These are phyloP conservation scores for Chrysophaeum taylorii DNA, from an alignment of 352 stramenopile genomes.

Conservation along the genomic window DNA sequence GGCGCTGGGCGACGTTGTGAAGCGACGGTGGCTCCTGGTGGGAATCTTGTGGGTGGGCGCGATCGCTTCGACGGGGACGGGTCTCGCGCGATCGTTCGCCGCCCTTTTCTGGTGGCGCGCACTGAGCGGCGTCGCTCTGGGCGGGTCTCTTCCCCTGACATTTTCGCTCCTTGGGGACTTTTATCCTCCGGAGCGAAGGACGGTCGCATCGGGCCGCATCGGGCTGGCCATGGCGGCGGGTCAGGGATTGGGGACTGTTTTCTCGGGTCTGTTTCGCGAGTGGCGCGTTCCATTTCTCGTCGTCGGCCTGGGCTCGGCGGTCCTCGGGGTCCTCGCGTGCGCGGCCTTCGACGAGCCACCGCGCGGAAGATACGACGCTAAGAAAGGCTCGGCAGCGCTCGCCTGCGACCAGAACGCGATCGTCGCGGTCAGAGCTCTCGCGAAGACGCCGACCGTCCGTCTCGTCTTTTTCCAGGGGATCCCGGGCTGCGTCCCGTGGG, in stretches of 20 bases:
- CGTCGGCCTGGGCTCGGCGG: constrained; percentile 41
- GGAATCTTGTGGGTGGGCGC: constrained; percentile 4
- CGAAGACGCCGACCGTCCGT: constrained; percentile 39
- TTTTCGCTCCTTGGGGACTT: neutral
- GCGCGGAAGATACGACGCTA: constrained; percentile 35
- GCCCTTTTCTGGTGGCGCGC: constrained; percentile 1
- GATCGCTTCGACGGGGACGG: neutral
- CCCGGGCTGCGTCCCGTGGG: constrained; percentile 44
- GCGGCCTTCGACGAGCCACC: constrained; percentile 41
- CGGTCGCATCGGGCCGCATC: neutral
- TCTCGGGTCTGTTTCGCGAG: constrained; percentile 44
- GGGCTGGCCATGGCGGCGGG: constrained; percentile 1
- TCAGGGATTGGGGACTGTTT: constrained; percentile 38
- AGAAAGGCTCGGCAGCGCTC: constrained; percentile 13
- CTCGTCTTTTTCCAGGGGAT: constrained; percentile 48
- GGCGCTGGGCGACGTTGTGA: constrained; percentile 38
- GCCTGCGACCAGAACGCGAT: constrained; percentile 29
- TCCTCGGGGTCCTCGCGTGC: constrained; percentile 40
- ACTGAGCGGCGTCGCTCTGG: neutral
- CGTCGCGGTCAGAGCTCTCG: constrained; percentile 25
- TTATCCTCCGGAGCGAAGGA: neutral
- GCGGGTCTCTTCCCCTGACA: neutral
- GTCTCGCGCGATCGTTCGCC: neutral
- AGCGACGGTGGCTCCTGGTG: constrained; percentile 21
- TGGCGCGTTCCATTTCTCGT: constrained; percentile 57